phyloP scores from a whole-genome alignment of 1,139 yeast species.

The Taphrina betulina region DNA sequence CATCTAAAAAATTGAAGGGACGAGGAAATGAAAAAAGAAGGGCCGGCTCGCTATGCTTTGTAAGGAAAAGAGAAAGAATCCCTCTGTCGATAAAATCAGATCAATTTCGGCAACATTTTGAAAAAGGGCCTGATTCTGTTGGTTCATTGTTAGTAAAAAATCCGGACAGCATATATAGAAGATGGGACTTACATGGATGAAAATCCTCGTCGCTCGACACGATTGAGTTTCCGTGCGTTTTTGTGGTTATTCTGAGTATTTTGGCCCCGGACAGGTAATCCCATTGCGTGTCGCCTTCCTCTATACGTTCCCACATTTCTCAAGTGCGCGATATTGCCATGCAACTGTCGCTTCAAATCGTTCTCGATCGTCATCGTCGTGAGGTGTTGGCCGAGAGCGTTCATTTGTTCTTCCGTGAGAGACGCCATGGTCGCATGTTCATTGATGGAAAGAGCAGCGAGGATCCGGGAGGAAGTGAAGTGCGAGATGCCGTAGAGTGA shows the following conservation, averaged over 20 bases:
- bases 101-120: conserved; percentile 3
- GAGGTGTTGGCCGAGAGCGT: conserved; percentile 82
- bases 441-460: conserved; percentile 85
- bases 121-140: conserved; percentile 6
- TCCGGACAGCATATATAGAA: background rate
- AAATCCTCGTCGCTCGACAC: conserved; percentile 49
- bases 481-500: conserved; percentile 79
- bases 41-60: background rate
- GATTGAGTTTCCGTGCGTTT: conserved; percentile 85
- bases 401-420: conserved; percentile 79
- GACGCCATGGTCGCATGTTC: conserved; percentile 95
- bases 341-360: conserved; percentile 72
- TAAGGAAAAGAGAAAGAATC: background rate
- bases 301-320: conserved; percentile 78
- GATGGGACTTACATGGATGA: conserved; percentile 12
- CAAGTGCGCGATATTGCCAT: conserved; percentile 77
- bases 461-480: conserved; percentile 68
- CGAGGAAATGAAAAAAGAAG: background rate
- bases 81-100: background rate
- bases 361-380: conserved; percentile 82
- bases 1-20: background rate
- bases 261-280: conserved; percentile 77
- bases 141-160: background rate
- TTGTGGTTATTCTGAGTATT: conserved; percentile 84
- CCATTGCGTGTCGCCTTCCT: conserved; percentile 86